phyloP scores from a whole-genome alignment of 1,284 basidiomycete species.

The Tilletia caries region DNA sequence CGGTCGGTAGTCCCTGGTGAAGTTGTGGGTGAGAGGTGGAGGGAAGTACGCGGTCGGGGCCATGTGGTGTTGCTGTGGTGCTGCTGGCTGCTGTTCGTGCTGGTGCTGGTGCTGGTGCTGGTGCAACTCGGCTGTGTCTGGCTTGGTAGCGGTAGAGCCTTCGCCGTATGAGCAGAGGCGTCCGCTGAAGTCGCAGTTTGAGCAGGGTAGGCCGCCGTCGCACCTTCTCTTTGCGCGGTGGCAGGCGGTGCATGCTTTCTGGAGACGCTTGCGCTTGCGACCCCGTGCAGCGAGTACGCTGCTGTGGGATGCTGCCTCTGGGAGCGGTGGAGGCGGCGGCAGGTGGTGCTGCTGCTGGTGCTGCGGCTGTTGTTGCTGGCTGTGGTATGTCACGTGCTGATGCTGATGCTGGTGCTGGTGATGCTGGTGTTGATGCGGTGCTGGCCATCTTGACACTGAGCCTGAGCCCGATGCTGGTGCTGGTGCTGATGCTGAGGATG shows the following conservation, averaged over 20 bases:
- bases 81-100: too few species aligned
- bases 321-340: not conserved
- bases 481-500: too few species aligned
- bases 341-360: not conserved
- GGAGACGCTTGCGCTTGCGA: constrained; percentile 46
- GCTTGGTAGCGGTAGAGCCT: too few species aligned
- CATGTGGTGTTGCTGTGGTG: constrained; percentile 8
- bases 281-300: constrained; percentile 37
- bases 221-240: constrained; percentile 58
- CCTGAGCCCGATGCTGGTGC: too few species aligned
- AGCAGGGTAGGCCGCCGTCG: constrained; percentile 59
- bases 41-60: too few species aligned
- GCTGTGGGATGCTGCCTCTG: not conserved
- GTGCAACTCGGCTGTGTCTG: constrained; percentile 55
- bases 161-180: constrained; percentile 57
- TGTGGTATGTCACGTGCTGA: too few species aligned
- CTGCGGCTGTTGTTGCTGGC: not conserved
- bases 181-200: constrained; percentile 59
- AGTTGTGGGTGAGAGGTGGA: too few species aligned
- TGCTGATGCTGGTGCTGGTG: not conserved
- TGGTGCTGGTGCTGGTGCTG: constrained; percentile 14
- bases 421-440: too few species aligned
- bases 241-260: constrained; percentile 46
- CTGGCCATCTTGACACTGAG: too few species aligned
- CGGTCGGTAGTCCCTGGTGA: not conserved